Base-by-base conservation (phyloP, 345 rosid species). In the Euphorbia peplus region DNA sequence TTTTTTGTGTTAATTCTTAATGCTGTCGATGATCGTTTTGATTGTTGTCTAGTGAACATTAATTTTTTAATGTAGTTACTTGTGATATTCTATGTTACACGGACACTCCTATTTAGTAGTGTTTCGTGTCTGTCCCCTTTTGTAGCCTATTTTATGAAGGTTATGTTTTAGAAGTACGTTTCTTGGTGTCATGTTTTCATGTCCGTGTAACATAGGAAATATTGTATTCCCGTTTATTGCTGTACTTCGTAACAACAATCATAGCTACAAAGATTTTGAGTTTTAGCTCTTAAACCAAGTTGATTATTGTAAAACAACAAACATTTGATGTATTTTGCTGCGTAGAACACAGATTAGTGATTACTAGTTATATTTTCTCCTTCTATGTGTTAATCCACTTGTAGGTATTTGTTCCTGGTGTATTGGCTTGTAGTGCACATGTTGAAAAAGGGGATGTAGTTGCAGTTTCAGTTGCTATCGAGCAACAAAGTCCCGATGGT, bases 351-450 rank as follows among this genome's bases (percentile, higher is more conserved):
- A 29, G 19, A 63, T 64, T n/a, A 29, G 44, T 37, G 22, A 58
- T 68, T 50, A 32, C 53, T 42, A 60, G 55, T 60, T 57, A 58
- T 35, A 19, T 22, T 64, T 52, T 67, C 52, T 21, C 16, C 30
- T 28, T 72, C 59, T 80, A 28, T 35, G 41, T 70, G 60, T 28
- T 52, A 24, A 59, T 78, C 58, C 53, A 70, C 55, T 71, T 81
- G 70, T 83, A 95, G 99, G 88, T 90, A 28, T 95, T 78, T 81
- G 98, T 95, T 65, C 99, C 99, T 58, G 99, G 99, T 81, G 92
- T 87, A 52, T 65, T 90, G 90, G 99, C 98, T 66, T 91, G 99
- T 76, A 91, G 95, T 75, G 87, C 98, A 52, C 97, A 85, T 88
- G 99, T 91, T 19, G 99, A 95, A 83, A 82, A 83, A 83, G 99